Conservation (phyloP, 768 basidiomycete species). For the Kockovaella imperatae region DNA sequence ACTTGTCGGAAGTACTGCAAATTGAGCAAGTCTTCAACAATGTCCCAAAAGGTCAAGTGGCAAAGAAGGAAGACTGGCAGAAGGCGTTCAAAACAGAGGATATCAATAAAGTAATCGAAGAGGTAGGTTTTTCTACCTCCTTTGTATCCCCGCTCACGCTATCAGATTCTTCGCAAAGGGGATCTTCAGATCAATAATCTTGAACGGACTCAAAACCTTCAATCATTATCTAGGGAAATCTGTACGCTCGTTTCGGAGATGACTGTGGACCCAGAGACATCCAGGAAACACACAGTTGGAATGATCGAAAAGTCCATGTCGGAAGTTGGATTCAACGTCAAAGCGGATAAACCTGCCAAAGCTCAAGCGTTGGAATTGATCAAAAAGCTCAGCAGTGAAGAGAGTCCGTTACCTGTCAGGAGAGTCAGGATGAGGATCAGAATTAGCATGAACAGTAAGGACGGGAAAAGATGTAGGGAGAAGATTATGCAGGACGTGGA, state of each 20-base stretch:
- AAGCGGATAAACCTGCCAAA: constrained; percentile 82
- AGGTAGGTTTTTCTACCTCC: constrained; percentile 52
- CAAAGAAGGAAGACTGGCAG: constrained; percentile 77
- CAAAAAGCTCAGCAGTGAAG: constrained; percentile 21
- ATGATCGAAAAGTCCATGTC: constrained; percentile 98
- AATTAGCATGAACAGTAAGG: constrained; percentile 62
- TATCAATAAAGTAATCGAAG: constrained; percentile 64
- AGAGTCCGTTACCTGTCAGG: constrained; percentile 64
- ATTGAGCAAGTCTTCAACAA: constrained; percentile 93
- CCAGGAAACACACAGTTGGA: constrained; percentile 81
- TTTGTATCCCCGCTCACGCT: background rate
- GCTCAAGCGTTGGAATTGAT: constrained; percentile 55
- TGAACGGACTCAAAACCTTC: constrained; percentile 84
- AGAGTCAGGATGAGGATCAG: constrained; percentile 87
- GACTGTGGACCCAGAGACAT: constrained; percentile 85
- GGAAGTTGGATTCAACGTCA: constrained; percentile 87
- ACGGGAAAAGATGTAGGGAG: constrained; percentile 62
- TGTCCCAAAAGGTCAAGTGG: constrained; percentile 91
- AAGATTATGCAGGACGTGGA: constrained; percentile 67
- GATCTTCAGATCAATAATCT: constrained; percentile 96
- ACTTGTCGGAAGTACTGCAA: constrained; percentile 90
- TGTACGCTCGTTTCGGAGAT: constrained; percentile 91
- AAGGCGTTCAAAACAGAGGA: constrained; percentile 81
- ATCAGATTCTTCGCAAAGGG: constrained; percentile 84
- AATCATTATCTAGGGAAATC: constrained; percentile 75